These are phyloP conservation scores for Entomortierella parvispora DNA, from an alignment of 192 early-diverging fungal species.

Conservation along the genomic window DNA sequence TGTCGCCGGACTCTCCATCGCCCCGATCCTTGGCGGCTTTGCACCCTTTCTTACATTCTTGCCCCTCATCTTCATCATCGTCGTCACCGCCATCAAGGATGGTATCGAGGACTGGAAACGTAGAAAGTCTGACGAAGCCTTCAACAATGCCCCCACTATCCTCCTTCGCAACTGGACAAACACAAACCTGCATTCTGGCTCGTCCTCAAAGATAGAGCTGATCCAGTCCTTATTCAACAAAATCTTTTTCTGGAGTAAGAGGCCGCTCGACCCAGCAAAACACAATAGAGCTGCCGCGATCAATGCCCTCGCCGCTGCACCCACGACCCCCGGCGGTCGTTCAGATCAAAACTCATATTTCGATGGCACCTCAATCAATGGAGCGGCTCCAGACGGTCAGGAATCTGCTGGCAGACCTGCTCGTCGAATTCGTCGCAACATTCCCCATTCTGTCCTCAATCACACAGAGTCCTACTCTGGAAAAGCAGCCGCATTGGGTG, in stretches of 20 bases:
- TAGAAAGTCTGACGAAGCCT: slow-evolving; percentile 80
- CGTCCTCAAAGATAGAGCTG: slow-evolving; percentile 8
- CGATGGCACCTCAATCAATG: slow-evolving; percentile 31
- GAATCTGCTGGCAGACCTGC: slow-evolving; percentile 35
- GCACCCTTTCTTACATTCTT: slow-evolving; percentile 82
- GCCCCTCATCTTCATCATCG: slow-evolving; percentile 83
- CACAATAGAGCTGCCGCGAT: slow-evolving; percentile 31
- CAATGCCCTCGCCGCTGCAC: slow-evolving; percentile 16
- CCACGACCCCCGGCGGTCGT: slow-evolving; percentile 28
- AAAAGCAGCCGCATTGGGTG: slow-evolving; percentile 6
- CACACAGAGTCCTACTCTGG: slow-evolving; percentile 30
- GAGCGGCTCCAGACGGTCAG: slow-evolving; percentile 7
- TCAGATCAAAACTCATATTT: slow-evolving; percentile 56
- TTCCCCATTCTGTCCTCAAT: slow-evolving; percentile 60
- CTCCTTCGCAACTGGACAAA: slow-evolving; percentile 69
- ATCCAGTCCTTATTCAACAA: slow-evolving; percentile 9
- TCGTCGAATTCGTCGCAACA: slow-evolving; percentile 35
- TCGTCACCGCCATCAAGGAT: slow-evolving; percentile 86
- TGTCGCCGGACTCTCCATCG: slow-evolving; percentile 85
- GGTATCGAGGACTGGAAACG: slow-evolving; percentile 94
- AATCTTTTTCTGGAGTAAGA: slow-evolving; percentile 6
- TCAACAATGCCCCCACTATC: slow-evolving; percentile 78
- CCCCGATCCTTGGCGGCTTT: slow-evolving; percentile 66
- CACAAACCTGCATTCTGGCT: slow-evolving; percentile 57
- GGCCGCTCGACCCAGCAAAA: not conserved